These are phyloP conservation scores for Silene coronaria DNA, from an alignment of 179 eudicot genomes.

Conservation along the genomic window DNA sequence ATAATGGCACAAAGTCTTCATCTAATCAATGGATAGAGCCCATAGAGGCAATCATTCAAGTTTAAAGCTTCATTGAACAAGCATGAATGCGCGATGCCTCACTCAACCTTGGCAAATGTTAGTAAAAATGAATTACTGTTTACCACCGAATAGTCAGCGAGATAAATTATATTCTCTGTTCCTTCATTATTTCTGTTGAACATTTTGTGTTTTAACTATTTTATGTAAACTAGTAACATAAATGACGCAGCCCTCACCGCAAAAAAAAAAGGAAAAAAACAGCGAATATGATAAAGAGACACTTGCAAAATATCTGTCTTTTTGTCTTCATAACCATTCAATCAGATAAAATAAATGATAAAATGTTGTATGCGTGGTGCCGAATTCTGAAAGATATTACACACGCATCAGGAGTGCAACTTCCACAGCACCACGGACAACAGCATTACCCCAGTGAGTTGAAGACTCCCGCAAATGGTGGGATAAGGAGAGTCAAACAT, in stretches of 20 bases:
- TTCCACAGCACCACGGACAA: background rate
- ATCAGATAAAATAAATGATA: background rate
- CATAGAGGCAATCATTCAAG: background rate
- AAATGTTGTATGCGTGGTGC: background rate
- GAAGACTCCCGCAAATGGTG: background rate
- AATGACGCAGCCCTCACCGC: background rate
- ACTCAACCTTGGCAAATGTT: background rate
- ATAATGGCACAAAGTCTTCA: background rate
- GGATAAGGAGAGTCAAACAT: background rate
- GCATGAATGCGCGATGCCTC: background rate
- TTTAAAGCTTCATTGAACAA: background rate
- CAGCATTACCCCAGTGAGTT: background rate
- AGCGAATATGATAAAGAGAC: background rate
- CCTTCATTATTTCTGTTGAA: background rate
- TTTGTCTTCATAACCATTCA: background rate
- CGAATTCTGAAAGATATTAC: background rate
- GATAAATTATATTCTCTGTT: background rate
- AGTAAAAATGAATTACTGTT: background rate
- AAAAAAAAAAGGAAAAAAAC: background rate
- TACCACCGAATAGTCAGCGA: background rate
- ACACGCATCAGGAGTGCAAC: conserved; percentile 3
- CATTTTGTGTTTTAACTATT: background rate
- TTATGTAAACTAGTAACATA: background rate
- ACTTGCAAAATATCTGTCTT: background rate
- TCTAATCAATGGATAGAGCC: background rate